Conservation (phyloP, 192 early-diverging fungal genomes). For the Backusella tarrabulga region DNA sequence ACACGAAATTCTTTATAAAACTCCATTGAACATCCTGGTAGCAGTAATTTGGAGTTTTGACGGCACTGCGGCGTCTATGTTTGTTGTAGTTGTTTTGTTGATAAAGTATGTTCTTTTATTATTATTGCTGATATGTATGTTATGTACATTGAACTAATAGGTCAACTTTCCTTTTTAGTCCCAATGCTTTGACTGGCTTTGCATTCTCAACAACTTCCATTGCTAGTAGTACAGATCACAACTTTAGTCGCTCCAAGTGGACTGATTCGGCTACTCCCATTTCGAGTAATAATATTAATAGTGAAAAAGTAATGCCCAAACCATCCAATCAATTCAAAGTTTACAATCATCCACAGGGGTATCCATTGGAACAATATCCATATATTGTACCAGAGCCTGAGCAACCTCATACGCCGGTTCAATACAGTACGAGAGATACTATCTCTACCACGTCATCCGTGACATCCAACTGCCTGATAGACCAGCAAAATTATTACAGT, state of each 20-base stretch:
- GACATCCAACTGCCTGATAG: not conserved
- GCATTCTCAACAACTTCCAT: not conserved
- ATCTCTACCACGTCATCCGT: not conserved
- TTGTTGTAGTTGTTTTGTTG: not conserved
- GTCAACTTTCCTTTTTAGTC: not conserved
- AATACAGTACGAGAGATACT: not conserved
- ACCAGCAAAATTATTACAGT: not conserved
- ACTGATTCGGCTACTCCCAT: not conserved
- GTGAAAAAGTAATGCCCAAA: not conserved
- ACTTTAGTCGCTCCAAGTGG: not conserved
- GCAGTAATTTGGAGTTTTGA: constrained; percentile 9
- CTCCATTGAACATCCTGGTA: not conserved
- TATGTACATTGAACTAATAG: not conserved
- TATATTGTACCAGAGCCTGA: not conserved
- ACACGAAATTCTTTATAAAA: not conserved
- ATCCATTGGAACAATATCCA: not conserved
- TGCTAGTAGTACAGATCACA: not conserved
- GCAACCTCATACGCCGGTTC: not conserved
- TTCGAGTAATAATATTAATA: not conserved
- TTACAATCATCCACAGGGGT: not conserved
- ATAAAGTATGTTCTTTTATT: not conserved
- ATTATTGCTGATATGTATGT: not conserved
- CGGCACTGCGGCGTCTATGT: not conserved
- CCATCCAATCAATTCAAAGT: not conserved
- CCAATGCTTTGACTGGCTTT: not conserved